These are phyloP conservation scores for Crassisporium funariophilum DNA, from an alignment of 768 basidiomycete genomes.

Conservation along the genomic window DNA sequence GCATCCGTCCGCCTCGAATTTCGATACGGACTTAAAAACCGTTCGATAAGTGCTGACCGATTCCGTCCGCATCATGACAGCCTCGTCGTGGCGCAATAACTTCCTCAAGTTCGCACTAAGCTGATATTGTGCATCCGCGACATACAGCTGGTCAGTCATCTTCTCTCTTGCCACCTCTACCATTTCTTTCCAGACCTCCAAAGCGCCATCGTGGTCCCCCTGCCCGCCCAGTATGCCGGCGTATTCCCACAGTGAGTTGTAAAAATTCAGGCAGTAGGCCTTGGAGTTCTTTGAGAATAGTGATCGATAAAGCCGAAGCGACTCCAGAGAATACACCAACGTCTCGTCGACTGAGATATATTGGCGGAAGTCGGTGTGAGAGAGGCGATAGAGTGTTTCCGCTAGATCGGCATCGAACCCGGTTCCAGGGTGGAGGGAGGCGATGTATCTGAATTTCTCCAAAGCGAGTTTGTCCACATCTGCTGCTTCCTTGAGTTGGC, in stretches of 20 bases:
- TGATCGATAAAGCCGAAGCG: slow-evolving; percentile 7
- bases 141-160: slow-evolving; percentile 12
- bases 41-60: slow-evolving; percentile 11
- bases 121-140: slow-evolving; percentile 15
- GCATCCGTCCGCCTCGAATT: slow-evolving; percentile 10
- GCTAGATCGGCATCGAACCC: slow-evolving; percentile 10
- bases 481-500: slow-evolving; percentile 2
- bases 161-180: slow-evolving; percentile 9
- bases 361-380: slow-evolving; percentile 7
- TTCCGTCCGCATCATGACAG: slow-evolving; percentile 9
- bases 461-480: slow-evolving; percentile 1
- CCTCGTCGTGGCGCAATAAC: slow-evolving; percentile 16
- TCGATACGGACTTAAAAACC: slow-evolving; percentile 4
- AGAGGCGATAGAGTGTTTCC: slow-evolving; percentile 7
- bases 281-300: background rate
- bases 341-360: slow-evolving; percentile 4
- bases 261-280: slow-evolving; percentile 4
- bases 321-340: slow-evolving; percentile 4
- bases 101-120: slow-evolving; percentile 7
- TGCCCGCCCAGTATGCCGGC: slow-evolving; percentile 12
- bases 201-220: slow-evolving; percentile 8
- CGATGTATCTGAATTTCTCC: slow-evolving; percentile 3
- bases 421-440: background rate
- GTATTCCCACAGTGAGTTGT: slow-evolving; percentile 13
- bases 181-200: slow-evolving; percentile 13